These are phyloP conservation scores for Sarocladium oryzae DNA, from an alignment of 2,329 filamentous ascomycete species.

Conservation along the genomic window DNA sequence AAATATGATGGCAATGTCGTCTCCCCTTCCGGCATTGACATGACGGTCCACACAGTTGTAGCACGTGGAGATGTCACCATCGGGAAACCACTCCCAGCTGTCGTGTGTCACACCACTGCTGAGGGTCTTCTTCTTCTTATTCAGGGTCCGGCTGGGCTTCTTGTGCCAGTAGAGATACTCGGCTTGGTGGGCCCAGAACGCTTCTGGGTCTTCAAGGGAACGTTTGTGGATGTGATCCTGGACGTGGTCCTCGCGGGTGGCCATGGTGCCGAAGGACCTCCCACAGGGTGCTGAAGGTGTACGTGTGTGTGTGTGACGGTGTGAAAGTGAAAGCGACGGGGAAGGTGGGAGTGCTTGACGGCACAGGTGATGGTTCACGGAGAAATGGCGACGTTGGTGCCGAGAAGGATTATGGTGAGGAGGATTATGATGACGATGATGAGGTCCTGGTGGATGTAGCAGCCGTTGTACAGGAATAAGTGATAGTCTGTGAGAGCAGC, in stretches of 20 bases:
- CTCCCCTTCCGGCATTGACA: conserved; percentile 71
- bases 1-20: conserved; percentile 71
- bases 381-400: background rate
- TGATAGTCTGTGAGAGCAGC: background rate
- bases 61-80: conserved; percentile 81
- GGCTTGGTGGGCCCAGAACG: conserved; percentile 73
- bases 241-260: conserved; percentile 19
- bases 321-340: background rate
- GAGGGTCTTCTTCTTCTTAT: conserved; percentile 55
- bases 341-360: background rate
- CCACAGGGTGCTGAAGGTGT: background rate
- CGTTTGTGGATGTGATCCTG: conserved; percentile 45
- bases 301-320: background rate
- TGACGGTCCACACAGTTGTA: conserved; percentile 91
- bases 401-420: no score
- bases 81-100: conserved; percentile 87
- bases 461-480: background rate
- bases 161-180: conserved; percentile 75
- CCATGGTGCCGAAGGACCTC: conserved; percentile 10
- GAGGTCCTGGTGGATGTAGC: background rate
- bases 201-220: conserved; percentile 62
- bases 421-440: background rate
- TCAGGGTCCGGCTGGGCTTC: conserved; percentile 58
- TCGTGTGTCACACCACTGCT: conserved; percentile 56
- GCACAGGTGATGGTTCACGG: background rate